phyloP scores from a whole-genome alignment of 768 basidiomycete genomes.

The Gelatoporia subvermispora region DNA sequence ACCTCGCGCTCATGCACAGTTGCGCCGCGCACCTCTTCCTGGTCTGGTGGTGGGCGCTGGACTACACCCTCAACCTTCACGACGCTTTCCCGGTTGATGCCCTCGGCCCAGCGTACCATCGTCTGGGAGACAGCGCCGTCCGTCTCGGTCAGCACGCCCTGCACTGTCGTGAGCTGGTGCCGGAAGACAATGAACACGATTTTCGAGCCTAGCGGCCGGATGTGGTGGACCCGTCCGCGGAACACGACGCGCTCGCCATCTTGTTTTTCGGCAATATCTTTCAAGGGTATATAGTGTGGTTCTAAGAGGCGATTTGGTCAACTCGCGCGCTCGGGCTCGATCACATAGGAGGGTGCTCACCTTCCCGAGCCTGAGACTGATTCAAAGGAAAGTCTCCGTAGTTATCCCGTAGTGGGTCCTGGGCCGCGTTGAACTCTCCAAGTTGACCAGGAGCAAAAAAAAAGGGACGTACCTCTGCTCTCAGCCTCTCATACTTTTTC shows the following conservation, averaged over 20 bases:
- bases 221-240: constrained; percentile 87
- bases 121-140: constrained; percentile 81
- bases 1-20: constrained; percentile 86
- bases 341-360: constrained; percentile 13
- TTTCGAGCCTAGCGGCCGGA: constrained; percentile 87
- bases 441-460: not conserved
- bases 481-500: constrained; percentile 7
- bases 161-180: constrained; percentile 79
- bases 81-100: constrained; percentile 79
- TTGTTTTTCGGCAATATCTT: constrained; percentile 41
- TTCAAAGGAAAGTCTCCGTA: constrained; percentile 89
- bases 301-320: not conserved
- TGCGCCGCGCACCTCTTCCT: constrained; percentile 69
- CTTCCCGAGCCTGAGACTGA: constrained; percentile 74
- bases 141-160: constrained; percentile 71
- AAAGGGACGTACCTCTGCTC: constrained; percentile 13
- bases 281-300: constrained; percentile 3
- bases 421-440: not conserved
- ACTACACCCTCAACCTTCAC: constrained; percentile 84
- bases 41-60: constrained; percentile 66
- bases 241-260: constrained; percentile 73
- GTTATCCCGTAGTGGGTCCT: constrained; percentile 24
- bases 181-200: constrained; percentile 92
- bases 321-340: not conserved
- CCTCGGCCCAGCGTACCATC: constrained; percentile 93